Base-by-base conservation (phyloP, 805 yeast genomes). In the Starmerella geochares region DNA sequence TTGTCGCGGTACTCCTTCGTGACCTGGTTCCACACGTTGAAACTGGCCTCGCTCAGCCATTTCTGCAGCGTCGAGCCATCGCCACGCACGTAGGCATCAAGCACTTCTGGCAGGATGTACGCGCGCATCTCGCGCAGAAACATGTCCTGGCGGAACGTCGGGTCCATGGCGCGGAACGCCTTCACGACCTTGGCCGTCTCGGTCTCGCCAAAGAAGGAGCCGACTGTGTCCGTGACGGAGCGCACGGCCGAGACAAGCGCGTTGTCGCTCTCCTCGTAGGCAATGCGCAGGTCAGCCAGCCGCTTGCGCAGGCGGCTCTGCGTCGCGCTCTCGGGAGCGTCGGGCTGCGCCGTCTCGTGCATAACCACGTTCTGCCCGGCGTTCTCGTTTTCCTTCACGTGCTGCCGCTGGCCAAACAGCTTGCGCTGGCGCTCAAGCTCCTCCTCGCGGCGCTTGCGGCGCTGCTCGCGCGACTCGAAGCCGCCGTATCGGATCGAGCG, bases 21-120 rank as follows among this genome's bases (percentile, higher is more conserved):
- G 66, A 84, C 86, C 29, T 96, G 95, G 58, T 83, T 78, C 78
- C 94, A 86, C 52, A 92, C 94, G 65, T 90, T 90, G 71, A 70
- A 90, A 39, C 98, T 96, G 25, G 97, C 97, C 69, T 92, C 98
- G 45, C 94, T 81, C 52, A 92, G 78, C 99, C 99, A 92, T 60
- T 73, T 71, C 67, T 88, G 85, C 65, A 92, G 74, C 19, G 81
- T 81, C 46, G 74, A 74, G 55, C 81, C 90, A 60, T 92, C 96
- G 57, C 95, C 95, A 59, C 83, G 83, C 52, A 86, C 86, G 68
- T 87, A 88, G 7, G 97, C 96, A 63, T 92, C 99, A 62, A 92
- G 72, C 31, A 92, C 78, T 67, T 92, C 99, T 10, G 99, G 98
- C 50, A 92, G 79, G 55, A 92, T 85, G 68, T 81, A 92, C 62